Conservation (phyloP, 805 yeast genomes). For the Komagataella phaffii region DNA sequence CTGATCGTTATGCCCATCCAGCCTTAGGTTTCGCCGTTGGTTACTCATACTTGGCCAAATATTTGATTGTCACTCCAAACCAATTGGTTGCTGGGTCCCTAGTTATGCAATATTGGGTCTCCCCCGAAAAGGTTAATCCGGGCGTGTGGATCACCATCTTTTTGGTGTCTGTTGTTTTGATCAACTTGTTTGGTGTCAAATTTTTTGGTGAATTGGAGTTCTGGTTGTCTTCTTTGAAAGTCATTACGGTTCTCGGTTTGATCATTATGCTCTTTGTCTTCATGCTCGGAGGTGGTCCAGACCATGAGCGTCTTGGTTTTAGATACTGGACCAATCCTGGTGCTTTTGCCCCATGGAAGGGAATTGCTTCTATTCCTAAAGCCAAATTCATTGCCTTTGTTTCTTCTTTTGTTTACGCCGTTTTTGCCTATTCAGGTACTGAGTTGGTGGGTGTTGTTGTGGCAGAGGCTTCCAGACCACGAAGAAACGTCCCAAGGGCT, state of each 20-base stretch:
- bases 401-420: conserved; percentile 40
- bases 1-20: conserved; percentile 37
- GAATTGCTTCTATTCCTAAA: conserved; percentile 23
- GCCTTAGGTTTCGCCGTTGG: conserved; percentile 48
- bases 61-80: conserved; percentile 39
- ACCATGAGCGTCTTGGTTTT: conserved; percentile 43
- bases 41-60: conserved; percentile 36
- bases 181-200: conserved; percentile 32
- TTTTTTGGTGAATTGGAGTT: conserved; percentile 37
- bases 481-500: conserved; percentile 36
- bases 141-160: conserved; percentile 39
- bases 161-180: conserved; percentile 23
- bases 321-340: conserved; percentile 31
- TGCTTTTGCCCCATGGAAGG: conserved; percentile 26
- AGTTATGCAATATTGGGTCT: conserved; percentile 40
- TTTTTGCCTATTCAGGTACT: conserved; percentile 36
- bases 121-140: conserved; percentile 30
- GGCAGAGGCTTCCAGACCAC: conserved; percentile 34
- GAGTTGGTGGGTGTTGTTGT: conserved; percentile 36
- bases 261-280: conserved; percentile 49
- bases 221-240: conserved; percentile 52
- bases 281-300: conserved; percentile 71
- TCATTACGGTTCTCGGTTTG: conserved; percentile 51
- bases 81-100: conserved; percentile 44
- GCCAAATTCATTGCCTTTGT: conserved; percentile 39